Conservation (phyloP, 1,284 basidiomycete species). For the Papiliotrema fonsecae region DNA sequence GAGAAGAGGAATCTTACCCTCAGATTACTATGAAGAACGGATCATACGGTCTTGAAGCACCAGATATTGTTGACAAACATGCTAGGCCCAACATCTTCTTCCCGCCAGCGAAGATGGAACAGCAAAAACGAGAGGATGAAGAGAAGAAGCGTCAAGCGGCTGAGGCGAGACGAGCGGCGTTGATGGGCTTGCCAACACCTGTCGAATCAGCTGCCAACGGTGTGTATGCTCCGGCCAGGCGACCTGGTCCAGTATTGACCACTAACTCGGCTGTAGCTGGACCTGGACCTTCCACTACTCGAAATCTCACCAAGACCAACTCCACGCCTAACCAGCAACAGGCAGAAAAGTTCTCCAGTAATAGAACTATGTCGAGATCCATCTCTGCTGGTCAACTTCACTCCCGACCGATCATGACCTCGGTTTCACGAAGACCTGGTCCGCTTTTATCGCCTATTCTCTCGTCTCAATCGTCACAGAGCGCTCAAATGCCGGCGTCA, state of each 20-base stretch:
- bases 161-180: constrained; percentile 15
- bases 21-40: constrained; percentile 32
- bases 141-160: constrained; percentile 8
- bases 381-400: constrained; percentile 30
- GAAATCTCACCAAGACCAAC: neutral
- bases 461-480: constrained; percentile 23
- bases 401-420: too few relatives aligned
- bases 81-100: constrained; percentile 6
- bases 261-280: neutral
- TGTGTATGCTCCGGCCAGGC: too few relatives aligned
- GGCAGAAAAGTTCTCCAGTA: neutral
- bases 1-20: constrained; percentile 14
- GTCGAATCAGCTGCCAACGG: too few relatives aligned
- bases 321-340: constrained; percentile 1
- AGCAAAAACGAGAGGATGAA: constrained; percentile 4
- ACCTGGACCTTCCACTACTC: neutral
- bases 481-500: constrained; percentile 13
- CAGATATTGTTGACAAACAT: constrained; percentile 25
- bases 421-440: constrained; percentile 5
- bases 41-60: constrained; percentile 22
- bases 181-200: constrained; percentile 6
- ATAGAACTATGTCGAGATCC: constrained; percentile 26
- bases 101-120: neutral
- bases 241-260: too few relatives aligned
- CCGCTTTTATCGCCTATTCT: constrained; percentile 31